Evolutionary conservation across 2,329 filamentous ascomycete genomes (phyloP), one percentile per base, ranked within the genome.

Genomic region (Claviceps digitariae): DNA sequence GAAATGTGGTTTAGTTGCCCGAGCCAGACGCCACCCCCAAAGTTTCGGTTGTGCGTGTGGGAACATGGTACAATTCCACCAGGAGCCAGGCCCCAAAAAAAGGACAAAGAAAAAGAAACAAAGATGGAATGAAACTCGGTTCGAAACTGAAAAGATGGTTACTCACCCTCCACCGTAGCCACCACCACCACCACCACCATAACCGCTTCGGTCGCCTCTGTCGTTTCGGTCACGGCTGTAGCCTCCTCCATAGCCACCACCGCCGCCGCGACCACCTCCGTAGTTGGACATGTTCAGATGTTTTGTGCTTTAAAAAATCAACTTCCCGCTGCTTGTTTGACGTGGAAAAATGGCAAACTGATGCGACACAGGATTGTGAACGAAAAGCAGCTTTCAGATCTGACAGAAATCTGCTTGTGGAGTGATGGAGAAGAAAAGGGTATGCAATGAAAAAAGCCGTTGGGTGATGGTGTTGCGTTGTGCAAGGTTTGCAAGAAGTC

Each of bases 231-330:
- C 66, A 69, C 74, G 69, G 60, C 68, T 64, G 57, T 69, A 71
- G 60, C 70, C 65, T 58, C 70, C 65, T 58, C 66, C 64, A 55
- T 63, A 62, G n/a, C 27, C 27, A 13, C 45, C 45, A 43, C 61
- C 60, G 44, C 66, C 67, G 54, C 60, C 67, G 54, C 60, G 63
- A 57, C 69, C 63, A 57, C 65, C 67, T 27, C 68, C 64, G 61
- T 71, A 69, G 66, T 73, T 74, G 62, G 74, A 76, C 74, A 76
- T 76, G 54, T 60, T 70, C 54, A 51, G 48, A 13, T 38, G 20
- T 23, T 55, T 55, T 45, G 50, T 52, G 25, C 40, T 45, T 43
- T 50, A 31, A 20, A 13, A 31, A 29, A 5, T 12, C 40, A 4
- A 31, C 41, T 43, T 48, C 23, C 8, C 12, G 27, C 36, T 52